phyloP scores from a whole-genome alignment of 345 rosid species.

The Hibiscus mutabilis region DNA sequence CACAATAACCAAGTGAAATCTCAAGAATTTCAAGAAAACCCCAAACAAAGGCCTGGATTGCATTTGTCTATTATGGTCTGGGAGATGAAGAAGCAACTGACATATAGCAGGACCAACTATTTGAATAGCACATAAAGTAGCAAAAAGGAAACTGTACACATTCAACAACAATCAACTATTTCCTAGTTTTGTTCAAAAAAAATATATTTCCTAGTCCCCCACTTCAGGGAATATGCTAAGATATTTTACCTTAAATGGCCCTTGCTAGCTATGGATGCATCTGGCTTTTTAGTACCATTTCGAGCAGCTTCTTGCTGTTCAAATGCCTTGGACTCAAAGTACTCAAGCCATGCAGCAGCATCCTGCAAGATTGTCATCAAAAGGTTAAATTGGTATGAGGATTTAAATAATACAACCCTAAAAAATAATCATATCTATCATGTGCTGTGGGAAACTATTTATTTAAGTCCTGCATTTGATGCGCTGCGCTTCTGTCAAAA shows the following conservation, averaged over 20 bases:
- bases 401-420: background rate
- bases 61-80: background rate
- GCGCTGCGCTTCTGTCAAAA: background rate
- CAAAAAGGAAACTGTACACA: background rate
- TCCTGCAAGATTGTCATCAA: constrained; percentile 54
- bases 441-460: background rate
- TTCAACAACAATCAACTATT: background rate
- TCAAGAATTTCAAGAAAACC: background rate
- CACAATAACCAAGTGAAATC: background rate
- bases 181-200: too few relatives aligned
- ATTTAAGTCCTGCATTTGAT: background rate
- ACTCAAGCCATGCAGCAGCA: constrained; percentile 99
- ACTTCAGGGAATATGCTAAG: background rate
- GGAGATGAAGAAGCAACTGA: constrained; percentile 3
- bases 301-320: constrained; percentile 99
- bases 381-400: background rate
- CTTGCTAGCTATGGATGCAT: constrained; percentile 98
- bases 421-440: background rate
- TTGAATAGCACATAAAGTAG: background rate
- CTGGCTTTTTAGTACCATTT: constrained; percentile 94
- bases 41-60: background rate
- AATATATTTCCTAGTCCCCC: background rate
- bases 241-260: constrained; percentile 83
- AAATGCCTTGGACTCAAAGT: constrained; percentile 93
- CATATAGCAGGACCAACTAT: background rate